Evolutionary conservation across 192 early-diverging fungal genomes (phyloP).

Genomic region (Linnemannia elongata): DNA sequence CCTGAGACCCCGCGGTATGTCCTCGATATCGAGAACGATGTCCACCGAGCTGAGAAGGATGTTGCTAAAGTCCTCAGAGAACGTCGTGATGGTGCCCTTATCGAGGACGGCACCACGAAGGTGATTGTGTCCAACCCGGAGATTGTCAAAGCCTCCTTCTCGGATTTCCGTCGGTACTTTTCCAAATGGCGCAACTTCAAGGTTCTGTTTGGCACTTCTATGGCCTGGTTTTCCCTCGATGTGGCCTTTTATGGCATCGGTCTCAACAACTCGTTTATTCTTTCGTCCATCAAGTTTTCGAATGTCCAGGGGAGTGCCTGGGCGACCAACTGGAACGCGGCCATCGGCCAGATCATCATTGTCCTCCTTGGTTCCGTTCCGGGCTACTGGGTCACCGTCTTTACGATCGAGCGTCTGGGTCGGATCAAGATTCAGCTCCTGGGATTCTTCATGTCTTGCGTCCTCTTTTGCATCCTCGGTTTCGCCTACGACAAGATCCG

Average conservation of each 20-base stretch:
- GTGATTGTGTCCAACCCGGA: conserved; percentile 14
- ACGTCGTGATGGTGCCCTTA: conserved; percentile 62
- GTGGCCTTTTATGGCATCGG: conserved; percentile 89
- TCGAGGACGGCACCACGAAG: conserved; percentile 31
- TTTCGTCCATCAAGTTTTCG: conserved; percentile 79
- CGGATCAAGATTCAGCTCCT: conserved; percentile 91
- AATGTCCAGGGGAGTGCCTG: conserved; percentile 54
- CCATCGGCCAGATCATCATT: conserved; percentile 93
- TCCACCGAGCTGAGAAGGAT: conserved; percentile 72
- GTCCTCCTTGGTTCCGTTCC: conserved; percentile 86
- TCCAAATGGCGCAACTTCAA: conserved; percentile 85
- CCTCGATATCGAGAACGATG: conserved; percentile 78
- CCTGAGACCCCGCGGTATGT: conserved; percentile 94
- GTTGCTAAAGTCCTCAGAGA: conserved; percentile 59
- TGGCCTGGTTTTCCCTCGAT: conserved; percentile 84
- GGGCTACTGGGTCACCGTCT: conserved; percentile 95
- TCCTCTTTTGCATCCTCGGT: conserved; percentile 81
- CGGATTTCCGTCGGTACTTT: conserved; percentile 79
- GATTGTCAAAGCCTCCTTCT: conserved; percentile 56
- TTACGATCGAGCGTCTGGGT: conserved; percentile 86
- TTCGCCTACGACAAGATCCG: conserved; percentile 79
- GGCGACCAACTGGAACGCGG: conserved; percentile 60
- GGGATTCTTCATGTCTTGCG: conserved; percentile 80
- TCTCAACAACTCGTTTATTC: conserved; percentile 82
- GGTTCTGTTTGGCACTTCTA: conserved; percentile 80